These are phyloP conservation scores for Lachancea sp. DNA, from an alignment of 805 yeast species.

Conservation along the genomic window DNA sequence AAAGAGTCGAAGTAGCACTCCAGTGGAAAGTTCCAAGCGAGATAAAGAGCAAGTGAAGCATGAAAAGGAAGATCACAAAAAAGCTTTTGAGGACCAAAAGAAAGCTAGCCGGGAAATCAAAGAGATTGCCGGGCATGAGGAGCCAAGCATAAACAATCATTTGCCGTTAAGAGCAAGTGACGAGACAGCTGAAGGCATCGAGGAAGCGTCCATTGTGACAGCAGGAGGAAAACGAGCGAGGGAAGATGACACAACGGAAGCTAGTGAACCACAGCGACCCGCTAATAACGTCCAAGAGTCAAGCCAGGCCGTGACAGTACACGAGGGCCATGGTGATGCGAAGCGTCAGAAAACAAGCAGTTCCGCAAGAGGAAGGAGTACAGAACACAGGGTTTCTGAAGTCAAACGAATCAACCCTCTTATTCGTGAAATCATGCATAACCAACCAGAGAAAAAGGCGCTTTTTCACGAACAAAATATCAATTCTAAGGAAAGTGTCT, in stretches of 20 bases:
- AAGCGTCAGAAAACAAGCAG: conserved; percentile 4
- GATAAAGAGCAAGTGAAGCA: conserved; percentile 3
- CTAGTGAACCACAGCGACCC: background rate
- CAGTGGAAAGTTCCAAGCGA: conserved; percentile 6
- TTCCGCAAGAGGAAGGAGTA: background rate
- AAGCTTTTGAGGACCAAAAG: background rate
- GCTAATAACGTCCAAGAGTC: background rate
- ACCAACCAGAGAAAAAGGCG: conserved; percentile 11
- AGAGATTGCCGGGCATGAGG: background rate
- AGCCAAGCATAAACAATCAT: background rate
- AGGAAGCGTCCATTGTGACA: background rate
- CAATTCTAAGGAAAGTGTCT: conserved; percentile 40
- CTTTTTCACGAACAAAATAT: conserved; percentile 32
- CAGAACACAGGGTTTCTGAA: background rate
- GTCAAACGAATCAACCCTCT: background rate
- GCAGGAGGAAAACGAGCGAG: background rate
- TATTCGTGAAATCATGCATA: background rate
- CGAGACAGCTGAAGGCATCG: background rate
- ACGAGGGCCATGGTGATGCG: background rate
- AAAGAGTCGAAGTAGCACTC: conserved; percentile 11
- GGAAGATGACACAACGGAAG: background rate
- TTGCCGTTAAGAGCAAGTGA: background rate
- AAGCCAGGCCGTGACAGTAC: background rate
- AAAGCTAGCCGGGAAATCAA: background rate
- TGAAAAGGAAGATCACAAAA: conserved; percentile 2